Evolutionary conservation across 495 filamentous ascomycete species (phyloP), one percentile per base, ranked within the genome.

Genomic region (Trichocladium antarcticum): DNA sequence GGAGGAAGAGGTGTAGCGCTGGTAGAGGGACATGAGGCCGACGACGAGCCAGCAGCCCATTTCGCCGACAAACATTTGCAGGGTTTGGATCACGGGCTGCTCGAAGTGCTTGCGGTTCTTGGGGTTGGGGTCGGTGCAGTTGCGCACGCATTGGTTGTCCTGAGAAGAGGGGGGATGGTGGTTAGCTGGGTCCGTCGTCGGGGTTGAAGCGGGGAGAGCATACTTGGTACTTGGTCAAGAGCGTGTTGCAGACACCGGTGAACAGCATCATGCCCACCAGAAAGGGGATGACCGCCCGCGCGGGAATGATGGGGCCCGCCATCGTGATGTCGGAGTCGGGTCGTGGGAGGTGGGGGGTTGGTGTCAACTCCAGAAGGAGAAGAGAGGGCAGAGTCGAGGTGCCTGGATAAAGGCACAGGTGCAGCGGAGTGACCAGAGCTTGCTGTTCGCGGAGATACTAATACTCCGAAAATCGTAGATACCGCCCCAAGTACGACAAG

Each of bases 211-310:
- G 28, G 12, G 21, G 10, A 22, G 46, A 22, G 58, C 67, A 31
- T 61, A 88, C 88, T 68, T 98, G 92, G 56, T 89, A 95, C 56
- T 98, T 98, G 55, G 92, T 95, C 57, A 98, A 73, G 47, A 98
- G 80, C 2, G 92, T 98, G 61, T 98, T 98, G 74, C 88, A 95
- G 41, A 96, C 89, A 35, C 92, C 92, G 59, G 75, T 77, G 51
- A 78, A 58, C 59, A 96, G 74, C 89, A 96, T 95, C 86, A 95
- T 92, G 51, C 74, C 81, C 59, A 96, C 85, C 53, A 94, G 74
- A 56, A 94, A 76, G 6, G 87, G 87, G 55, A 95, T 79, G 27
- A 83, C 54, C 8, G 80, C 78, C 58, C 75, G 78, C 32, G 56
- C 46, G 42, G 60, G 63, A 17, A 64, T 62, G 27, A 61, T 65